Conservation (phyloP, 495 filamentous ascomycete genomes). For the Lepidopterella palustris region DNA sequence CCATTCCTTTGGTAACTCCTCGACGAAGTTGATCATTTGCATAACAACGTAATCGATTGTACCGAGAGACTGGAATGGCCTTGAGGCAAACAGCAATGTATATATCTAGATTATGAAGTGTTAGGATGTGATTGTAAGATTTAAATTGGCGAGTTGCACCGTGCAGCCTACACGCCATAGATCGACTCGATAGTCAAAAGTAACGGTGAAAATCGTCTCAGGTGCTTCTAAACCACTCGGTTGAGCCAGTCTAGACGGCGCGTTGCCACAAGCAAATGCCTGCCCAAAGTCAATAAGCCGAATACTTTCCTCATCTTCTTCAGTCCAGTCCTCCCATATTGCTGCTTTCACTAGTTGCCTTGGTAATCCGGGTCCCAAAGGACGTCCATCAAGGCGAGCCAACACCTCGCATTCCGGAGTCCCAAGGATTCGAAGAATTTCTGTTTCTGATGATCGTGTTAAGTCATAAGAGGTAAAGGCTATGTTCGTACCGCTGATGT, state of each 20-base stretch:
- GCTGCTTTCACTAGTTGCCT: slow-evolving; percentile 37
- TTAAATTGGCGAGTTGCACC: neutral
- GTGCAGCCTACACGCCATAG: neutral
- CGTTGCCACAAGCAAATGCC: neutral
- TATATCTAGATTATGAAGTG: neutral
- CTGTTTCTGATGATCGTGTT: slow-evolving; percentile 24
- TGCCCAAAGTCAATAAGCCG: neutral
- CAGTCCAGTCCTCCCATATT: neutral
- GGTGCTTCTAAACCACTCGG: neutral
- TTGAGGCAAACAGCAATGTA: neutral
- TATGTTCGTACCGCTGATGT: neutral
- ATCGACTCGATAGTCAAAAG: neutral
- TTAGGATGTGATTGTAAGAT: neutral
- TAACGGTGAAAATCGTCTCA: neutral
- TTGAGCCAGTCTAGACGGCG: neutral
- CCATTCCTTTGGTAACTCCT: slow-evolving; percentile 5
- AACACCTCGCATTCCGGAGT: slow-evolving; percentile 37
- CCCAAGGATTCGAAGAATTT: slow-evolving; percentile 36
- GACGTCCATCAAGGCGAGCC: slow-evolving; percentile 34
- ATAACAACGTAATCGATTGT: too few species aligned
- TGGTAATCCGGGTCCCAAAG: slow-evolving; percentile 33
- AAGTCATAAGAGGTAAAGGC: slow-evolving; percentile 20
- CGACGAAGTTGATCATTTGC: slow-evolving; percentile 1
- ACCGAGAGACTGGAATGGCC: neutral
- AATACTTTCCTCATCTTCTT: neutral